Conservation (phyloP, 2,329 filamentous ascomycete species). For the Fusarium anthophilum region DNA sequence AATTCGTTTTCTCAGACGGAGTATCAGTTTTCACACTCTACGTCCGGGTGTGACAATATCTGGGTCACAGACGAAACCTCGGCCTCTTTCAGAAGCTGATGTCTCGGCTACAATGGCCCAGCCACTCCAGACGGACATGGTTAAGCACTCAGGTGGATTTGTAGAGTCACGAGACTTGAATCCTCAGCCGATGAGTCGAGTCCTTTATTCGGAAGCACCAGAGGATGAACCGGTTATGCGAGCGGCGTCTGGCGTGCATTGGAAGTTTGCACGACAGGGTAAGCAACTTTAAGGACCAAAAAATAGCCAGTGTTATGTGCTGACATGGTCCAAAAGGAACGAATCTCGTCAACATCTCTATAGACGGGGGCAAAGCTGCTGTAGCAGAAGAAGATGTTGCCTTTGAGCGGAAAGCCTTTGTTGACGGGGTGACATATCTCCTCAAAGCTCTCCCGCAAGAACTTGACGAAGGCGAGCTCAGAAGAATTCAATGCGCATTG, state of each 20-base stretch:
- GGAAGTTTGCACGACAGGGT: conserved; percentile 49
- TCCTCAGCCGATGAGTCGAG: conserved; percentile 36
- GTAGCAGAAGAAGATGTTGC: conserved; percentile 35
- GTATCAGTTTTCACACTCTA: conserved; percentile 47
- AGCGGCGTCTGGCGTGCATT: conserved; percentile 46
- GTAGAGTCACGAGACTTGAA: conserved; percentile 6
- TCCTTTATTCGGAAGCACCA: conserved; percentile 38
- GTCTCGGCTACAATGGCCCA: conserved; percentile 17
- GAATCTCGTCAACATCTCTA: conserved; percentile 42
- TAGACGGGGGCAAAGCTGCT: conserved; percentile 41
- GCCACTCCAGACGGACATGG: conserved; percentile 20
- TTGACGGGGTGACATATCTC: conserved; percentile 71
- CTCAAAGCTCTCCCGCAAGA: conserved; percentile 69
- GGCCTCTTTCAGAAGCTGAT: conserved; percentile 34
- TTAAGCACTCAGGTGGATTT: conserved; percentile 14
- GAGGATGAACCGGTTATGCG: conserved; percentile 32
- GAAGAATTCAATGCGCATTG: conserved; percentile 46
- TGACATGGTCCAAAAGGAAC: conserved; percentile 34
- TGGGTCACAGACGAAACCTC: conserved; percentile 18
- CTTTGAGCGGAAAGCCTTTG: conserved; percentile 67
- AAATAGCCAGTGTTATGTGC: neutral
- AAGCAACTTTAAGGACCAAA: neutral
- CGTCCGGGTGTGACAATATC: conserved; percentile 22
- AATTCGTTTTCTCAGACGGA: conserved; percentile 59
- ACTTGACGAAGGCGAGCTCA: conserved; percentile 63